Base-by-base conservation (phyloP, 805 yeast genomes). In the Saturnispora dispora region DNA sequence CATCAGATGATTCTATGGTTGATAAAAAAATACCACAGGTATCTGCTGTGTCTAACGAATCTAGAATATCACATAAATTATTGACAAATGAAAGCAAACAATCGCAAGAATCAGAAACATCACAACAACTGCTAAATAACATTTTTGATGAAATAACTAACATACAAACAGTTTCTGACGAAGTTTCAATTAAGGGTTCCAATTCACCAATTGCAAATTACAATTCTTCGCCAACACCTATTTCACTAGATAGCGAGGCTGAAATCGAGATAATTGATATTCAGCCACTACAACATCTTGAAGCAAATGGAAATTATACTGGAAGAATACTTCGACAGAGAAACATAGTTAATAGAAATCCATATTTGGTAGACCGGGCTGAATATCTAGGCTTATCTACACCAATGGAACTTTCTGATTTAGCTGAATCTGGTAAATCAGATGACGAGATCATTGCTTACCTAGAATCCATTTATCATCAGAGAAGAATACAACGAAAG, bases 341-440 rank as follows among this genome's bases (percentile, higher is more conserved):
- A 25, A 55, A 45, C 7, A 52, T 55, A 33, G 50, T 50, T 4
- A 52, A 55, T 30, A 22, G 53, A 18, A 55, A 69, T 52, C 68
- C 68, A 1, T 69, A 67, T 52, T 60, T 67, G 10, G 64, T 68
- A 2, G 71, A 69, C 49, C 57, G 63, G 3, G 69, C 69, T 3
- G 63, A 59, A 10, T 61, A 62, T 51, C 53, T 67, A 2, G 71
- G 71, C 3, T 52, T 69, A 3, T 52, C 68, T 9, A 58, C 70
- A 1, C 54, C 56, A 11, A 56, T 59, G 30, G 53, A 55, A 8
- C 52, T 69, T 35, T 66, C 63, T 42, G 61, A 60, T 10, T 51
- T 65, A 54, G 64, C 57, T 33, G 65, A 65, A 8, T 54, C 58
- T 37, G 70, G 70, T 0, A 51, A 58, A 25, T 47, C 66, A 1